These are phyloP conservation scores for Cantharellus anzutake DNA, from an alignment of 768 basidiomycete species.

Conservation along the genomic window DNA sequence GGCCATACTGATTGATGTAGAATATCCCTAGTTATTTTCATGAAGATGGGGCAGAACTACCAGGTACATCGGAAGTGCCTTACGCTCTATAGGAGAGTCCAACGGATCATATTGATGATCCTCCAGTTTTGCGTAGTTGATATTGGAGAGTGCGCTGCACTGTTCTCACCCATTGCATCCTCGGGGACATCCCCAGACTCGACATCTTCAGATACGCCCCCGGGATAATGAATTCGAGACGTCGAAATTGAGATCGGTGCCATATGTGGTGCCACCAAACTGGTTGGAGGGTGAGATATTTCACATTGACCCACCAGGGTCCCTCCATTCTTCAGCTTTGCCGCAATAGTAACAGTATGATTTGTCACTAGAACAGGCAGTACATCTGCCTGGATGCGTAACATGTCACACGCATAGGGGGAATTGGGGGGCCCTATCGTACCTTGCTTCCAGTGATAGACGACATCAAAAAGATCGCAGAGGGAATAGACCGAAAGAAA, in stretches of 20 bases:
- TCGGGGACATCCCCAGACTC: background rate
- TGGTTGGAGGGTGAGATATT: conserved; percentile 55
- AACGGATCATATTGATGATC: conserved; percentile 18
- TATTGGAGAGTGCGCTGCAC: background rate
- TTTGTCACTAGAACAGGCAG: conserved; percentile 85
- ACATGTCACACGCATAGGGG: background rate
- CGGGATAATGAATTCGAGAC: background rate
- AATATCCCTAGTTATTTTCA: conserved; percentile 35
- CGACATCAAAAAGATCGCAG: conserved; percentile 85
- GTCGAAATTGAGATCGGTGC: background rate
- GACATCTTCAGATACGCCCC: background rate
- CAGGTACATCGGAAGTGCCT: conserved; percentile 12
- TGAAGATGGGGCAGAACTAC: background rate
- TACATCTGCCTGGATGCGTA: conserved; percentile 39
- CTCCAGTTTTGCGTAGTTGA: background rate
- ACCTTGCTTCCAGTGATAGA: conserved; percentile 70
- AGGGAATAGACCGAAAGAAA: conserved; percentile 83
- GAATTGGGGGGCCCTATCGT: conserved; percentile 2
- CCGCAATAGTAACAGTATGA: conserved; percentile 89
- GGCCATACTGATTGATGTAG: conserved; percentile 45
- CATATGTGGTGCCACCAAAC: background rate
- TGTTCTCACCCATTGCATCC: conserved; percentile 5
- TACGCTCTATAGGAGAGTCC: conserved; percentile 42
- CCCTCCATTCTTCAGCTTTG: conserved; percentile 60
- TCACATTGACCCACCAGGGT: conserved; percentile 82